These are phyloP conservation scores for Dothistroma septosporum DNA, from an alignment of 2,329 filamentous ascomycete species.

Conservation along the genomic window DNA sequence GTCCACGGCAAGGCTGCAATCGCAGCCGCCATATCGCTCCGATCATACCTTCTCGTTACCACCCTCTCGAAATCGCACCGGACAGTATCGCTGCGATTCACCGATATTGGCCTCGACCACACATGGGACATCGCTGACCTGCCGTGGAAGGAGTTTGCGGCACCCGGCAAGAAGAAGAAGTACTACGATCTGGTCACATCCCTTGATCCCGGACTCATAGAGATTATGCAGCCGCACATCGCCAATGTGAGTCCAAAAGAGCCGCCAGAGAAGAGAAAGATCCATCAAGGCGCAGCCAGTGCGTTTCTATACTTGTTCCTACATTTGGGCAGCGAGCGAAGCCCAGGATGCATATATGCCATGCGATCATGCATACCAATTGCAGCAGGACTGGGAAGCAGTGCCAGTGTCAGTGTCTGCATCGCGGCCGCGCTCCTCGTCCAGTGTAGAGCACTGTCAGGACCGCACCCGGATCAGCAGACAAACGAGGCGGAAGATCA, in stretches of 20 bases:
- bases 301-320: conserved; percentile 92
- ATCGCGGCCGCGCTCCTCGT: conserved; percentile 72
- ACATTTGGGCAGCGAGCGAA: conserved; percentile 74
- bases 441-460: conserved; percentile 81
- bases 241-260: conserved; percentile 62
- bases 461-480: conserved; percentile 88
- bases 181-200: conserved; percentile 81
- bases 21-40: conserved; percentile 87
- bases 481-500: conserved; percentile 81
- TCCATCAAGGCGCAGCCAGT: conserved; percentile 75
- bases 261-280: conserved; percentile 68
- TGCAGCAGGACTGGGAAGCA: conserved; percentile 84
- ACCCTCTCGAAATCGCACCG: conserved; percentile 87
- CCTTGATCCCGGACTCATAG: conserved; percentile 77
- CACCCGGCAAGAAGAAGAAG: conserved; percentile 81
- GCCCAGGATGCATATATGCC: conserved; percentile 80
- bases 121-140: conserved; percentile 92
- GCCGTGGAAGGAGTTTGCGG: conserved; percentile 78
- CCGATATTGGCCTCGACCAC: conserved; percentile 83
- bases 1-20: conserved; percentile 95
- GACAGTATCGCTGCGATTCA: conserved; percentile 82
- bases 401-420: conserved; percentile 90
- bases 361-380: conserved; percentile 92
- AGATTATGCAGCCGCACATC: conserved; percentile 76
- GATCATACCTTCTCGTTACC: conserved; percentile 94